phyloP scores from a whole-genome alignment of 495 filamentous ascomycete genomes.

The Neurospora africana region DNA sequence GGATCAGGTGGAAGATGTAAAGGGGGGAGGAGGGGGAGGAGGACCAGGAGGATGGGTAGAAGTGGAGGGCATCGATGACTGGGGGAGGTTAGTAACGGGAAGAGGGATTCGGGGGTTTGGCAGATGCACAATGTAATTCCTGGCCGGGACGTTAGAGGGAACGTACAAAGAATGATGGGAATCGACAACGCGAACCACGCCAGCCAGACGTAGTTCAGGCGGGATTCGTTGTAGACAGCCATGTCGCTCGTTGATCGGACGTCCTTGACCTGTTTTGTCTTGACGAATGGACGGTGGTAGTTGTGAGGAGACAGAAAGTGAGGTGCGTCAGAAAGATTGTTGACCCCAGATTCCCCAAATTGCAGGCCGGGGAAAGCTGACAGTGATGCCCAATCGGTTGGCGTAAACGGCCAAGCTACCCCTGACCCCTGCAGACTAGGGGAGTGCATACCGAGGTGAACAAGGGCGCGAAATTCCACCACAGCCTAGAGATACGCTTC shows the following conservation, averaged over 20 bases:
- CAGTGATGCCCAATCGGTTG: background rate
- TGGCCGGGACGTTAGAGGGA: too few species aligned
- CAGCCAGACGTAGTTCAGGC: conserved; percentile 50
- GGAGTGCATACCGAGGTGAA: background rate
- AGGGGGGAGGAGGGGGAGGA: conserved; percentile 29
- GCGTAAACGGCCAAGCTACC: background rate
- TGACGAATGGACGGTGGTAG: background rate
- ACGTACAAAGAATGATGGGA: conserved; percentile 57
- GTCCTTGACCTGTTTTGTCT: background rate
- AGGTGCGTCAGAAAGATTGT: background rate
- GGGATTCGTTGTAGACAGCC: conserved; percentile 21
- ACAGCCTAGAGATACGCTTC: too few species aligned
- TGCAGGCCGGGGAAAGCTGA: background rate
- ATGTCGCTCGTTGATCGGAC: conserved; percentile 9
- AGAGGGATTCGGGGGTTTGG: background rate
- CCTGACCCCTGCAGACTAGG: background rate
- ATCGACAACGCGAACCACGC: conserved; percentile 59
- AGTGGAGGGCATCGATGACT: conserved; percentile 57
- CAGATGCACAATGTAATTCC: too few species aligned
- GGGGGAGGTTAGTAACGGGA: background rate
- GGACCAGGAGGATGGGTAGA: conserved; percentile 48
- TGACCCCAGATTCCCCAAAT: background rate
- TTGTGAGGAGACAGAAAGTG: background rate
- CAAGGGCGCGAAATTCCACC: background rate
- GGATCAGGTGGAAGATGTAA: conserved; percentile 40